Base-by-base conservation (phyloP, 768 basidiomycete genomes). In the Lentinula detonsa region DNA sequence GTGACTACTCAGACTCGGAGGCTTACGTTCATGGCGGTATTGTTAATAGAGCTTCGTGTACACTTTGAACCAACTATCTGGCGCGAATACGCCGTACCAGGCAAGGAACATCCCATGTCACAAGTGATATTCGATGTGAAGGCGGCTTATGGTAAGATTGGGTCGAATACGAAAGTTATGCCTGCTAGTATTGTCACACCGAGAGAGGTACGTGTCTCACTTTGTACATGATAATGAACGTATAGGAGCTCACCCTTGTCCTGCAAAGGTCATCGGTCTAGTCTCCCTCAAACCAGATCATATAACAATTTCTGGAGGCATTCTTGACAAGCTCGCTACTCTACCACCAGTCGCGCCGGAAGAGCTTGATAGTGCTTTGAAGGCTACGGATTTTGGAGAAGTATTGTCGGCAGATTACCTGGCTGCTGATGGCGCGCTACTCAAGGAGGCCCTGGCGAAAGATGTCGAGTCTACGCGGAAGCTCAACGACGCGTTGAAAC, bases 121-220 rank as follows among this genome's bases (percentile, higher is more conserved):
- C 59, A 71, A 0, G 71, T 79, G 49, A 78, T 82, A 56, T 65
- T 65, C 39, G 63, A 71, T 11, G 76, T 82, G 57, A 71, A 80
- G 6, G 64, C 72, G 52, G 64, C 72, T 4, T 79, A 75, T 67
- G 73, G 74, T 61, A 63, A 63, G 31, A 63, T 74, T 28, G 69
- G 68, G 8, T 72, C 77, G 21, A 73, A 72, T 59, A 82, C 80
- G 1, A 66, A 76, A 10, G 76, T 81, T 9, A 78, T 81, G 75
- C 78, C 80, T n/a, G 81, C 80, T 21, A 82, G 81, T 79, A 77
- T 63, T 35, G 61, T 59, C 57, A 21, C 49, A 15, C 57, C 73
- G 0, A 68, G 70, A 21, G 78, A 80, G 69, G 78, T 72, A 60
- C n/a, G 61, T 57, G 15, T 50, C 45, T 8, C 18, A 5, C 42